Evolutionary conservation across 805 yeast species (phyloP), one percentile per base, ranked within the genome.

Genomic region (Metschnikowia cubensis): DNA sequence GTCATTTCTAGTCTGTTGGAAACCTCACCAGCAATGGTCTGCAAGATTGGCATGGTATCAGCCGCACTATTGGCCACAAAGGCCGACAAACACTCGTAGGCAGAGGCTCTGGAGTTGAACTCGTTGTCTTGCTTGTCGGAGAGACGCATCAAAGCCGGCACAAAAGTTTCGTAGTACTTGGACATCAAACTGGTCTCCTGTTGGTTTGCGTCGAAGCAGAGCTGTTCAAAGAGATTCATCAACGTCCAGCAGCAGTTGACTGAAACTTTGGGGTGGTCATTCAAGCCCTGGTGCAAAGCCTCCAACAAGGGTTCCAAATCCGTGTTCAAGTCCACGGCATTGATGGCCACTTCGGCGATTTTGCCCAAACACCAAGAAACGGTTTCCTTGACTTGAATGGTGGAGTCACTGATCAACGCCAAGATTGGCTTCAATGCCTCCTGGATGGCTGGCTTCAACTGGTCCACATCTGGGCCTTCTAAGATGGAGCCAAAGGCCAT

Each of bases 241-340:
- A 94, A 75, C 5, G 97, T 84, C 99, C 99, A 94, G 69, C 98
- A 89, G 70, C 97, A 89, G 74, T 94, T 94, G n/a, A 97, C 89
- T 2, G 91, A 81, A 33, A 94, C 96, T 69, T 87, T 89, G 34
- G 97, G 89, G 66, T 89, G 95, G 67, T 91, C 98, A 57, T 79
- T 81, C 56, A 94, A 75, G n/a, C 99, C 99, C 35, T 74, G 65
- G 42, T 84, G 68, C 55, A 94, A 79, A 0, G 96, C 94, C 47
- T 79, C 75, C 49, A 94, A 71, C 48, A 94, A 82, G 41, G 73
- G 75, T 25, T 92, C 89, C 55, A 94, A 75, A 64, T 84, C 85
- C 4, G 70, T 67, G 40, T 80, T 76, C 25, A 80, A 65, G 59
- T 86, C 87, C 55, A 92, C 83, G 4, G 95, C 89, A 47, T 81